phyloP scores from a whole-genome alignment of 208 protist species.

The Leishmania martiniquensis region DNA sequence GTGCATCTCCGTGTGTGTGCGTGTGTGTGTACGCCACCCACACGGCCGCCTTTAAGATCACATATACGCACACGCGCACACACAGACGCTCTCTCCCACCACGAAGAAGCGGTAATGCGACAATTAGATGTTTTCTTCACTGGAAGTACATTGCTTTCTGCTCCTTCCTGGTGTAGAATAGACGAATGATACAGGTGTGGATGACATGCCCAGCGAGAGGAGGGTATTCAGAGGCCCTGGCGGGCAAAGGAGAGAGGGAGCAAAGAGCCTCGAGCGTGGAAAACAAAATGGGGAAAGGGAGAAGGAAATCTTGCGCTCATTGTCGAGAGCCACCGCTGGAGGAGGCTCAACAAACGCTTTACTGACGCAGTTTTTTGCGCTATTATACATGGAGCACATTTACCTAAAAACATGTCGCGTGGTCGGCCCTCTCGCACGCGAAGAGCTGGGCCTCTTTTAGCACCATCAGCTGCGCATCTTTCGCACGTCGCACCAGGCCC shows the following conservation, averaged over 20 bases:
- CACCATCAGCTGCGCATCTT: conserved; percentile 19
- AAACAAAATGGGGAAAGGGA: neutral
- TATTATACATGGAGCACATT: conserved; percentile 4
- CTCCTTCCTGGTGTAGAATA: neutral
- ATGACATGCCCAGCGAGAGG: neutral
- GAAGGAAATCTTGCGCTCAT: neutral
- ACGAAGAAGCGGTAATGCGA: neutral
- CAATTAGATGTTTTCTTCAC: neutral
- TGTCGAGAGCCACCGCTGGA: neutral
- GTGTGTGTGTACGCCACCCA: neutral
- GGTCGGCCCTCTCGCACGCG: neutral
- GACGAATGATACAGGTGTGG: neutral
- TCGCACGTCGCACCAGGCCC: conserved; percentile 34
- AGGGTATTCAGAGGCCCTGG: neutral
- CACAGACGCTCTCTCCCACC: neutral
- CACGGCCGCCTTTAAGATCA: neutral
- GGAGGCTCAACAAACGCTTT: neutral
- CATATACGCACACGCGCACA: too few relatives aligned
- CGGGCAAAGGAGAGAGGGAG: neutral
- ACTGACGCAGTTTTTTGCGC: neutral
- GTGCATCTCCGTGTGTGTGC: too few relatives aligned
- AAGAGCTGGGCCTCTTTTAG: conserved; percentile 20
- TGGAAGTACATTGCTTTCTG: neutral
- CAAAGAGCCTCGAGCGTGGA: neutral
- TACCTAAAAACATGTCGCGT: neutral